Evolutionary conservation across 179 eudicot species (phyloP).

Genomic region (Drosera spatulata): DNA sequence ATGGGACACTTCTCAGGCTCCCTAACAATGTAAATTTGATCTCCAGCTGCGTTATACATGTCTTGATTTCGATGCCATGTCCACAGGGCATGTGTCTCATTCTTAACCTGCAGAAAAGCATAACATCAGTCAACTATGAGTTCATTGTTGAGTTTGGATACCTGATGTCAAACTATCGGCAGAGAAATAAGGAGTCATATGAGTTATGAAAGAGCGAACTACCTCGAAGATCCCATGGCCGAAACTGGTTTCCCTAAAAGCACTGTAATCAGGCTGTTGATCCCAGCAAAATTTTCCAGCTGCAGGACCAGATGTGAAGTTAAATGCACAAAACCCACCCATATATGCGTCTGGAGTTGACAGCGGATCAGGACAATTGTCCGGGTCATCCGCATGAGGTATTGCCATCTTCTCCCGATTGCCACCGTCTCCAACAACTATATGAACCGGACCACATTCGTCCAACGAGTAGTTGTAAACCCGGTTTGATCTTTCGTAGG

Average conservation of each 20-base stretch:
- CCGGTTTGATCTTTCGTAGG: constrained; percentile 89
- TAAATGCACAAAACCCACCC: constrained; percentile 83
- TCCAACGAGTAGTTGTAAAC: constrained; percentile 79
- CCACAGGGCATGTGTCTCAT: constrained; percentile 89
- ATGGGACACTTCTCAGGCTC: constrained; percentile 59
- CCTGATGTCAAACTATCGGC: neutral
- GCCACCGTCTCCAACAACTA: constrained; percentile 90
- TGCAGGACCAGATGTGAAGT: constrained; percentile 90
- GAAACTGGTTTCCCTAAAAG: constrained; percentile 89
- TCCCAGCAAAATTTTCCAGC: constrained; percentile 97
- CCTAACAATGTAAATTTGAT: constrained; percentile 83
- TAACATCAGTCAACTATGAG: neutral
- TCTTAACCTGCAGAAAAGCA: constrained; percentile 55
- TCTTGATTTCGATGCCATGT: constrained; percentile 96
- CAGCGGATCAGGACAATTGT: constrained; percentile 77
- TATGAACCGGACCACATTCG: constrained; percentile 78
- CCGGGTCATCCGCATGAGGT: constrained; percentile 77
- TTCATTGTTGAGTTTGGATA: neutral
- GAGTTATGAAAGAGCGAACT: constrained; percentile 1
- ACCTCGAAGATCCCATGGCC: constrained; percentile 99
- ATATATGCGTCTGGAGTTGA: constrained; percentile 60
- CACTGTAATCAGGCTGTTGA: constrained; percentile 86
- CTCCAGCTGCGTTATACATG: constrained; percentile 50
- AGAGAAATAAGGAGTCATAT: neutral
- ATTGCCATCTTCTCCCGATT: constrained; percentile 95